Conservation (phyloP, 2,329 filamentous ascomycete genomes). For the Nigrograna mackinnonii region DNA sequence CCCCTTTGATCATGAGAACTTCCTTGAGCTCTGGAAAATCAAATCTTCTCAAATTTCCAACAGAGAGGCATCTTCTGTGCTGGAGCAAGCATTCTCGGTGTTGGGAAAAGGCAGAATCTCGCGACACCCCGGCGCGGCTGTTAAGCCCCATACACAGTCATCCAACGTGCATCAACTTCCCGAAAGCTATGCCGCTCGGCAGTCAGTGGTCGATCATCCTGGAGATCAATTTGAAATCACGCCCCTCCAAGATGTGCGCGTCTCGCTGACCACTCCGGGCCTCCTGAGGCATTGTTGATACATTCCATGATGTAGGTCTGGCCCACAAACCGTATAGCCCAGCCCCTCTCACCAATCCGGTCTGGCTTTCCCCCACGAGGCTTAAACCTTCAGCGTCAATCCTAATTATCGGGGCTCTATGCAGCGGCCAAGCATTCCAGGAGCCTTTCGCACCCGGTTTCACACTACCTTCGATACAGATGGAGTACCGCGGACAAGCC, state of each 20-base stretch:
- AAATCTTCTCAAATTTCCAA: too few species aligned
- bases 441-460: conserved; percentile 36
- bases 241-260: conserved; percentile 6
- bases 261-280: conserved; percentile 11
- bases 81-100: too few species aligned
- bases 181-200: too few species aligned
- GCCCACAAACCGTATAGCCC: neutral
- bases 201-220: too few species aligned
- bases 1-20: too few species aligned
- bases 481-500: conserved; percentile 12
- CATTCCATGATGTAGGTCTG: neutral
- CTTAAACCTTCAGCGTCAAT: conserved; percentile 12
- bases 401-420: conserved; percentile 18
- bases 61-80: too few species aligned
- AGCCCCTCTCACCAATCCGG: conserved; percentile 15
- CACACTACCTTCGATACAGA: too few species aligned
- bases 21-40: too few species aligned
- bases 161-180: too few species aligned
- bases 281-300: conserved; percentile 19
- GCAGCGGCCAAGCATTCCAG: conserved; percentile 24
- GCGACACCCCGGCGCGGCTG: too few species aligned
- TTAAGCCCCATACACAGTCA: too few species aligned
- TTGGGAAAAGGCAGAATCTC: too few species aligned
- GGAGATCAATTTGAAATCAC: conserved; percentile 4
- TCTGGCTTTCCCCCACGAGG: neutral